Base-by-base conservation (phyloP, 2,329 filamentous ascomycete genomes). In the Epichloe coenophiala region DNA sequence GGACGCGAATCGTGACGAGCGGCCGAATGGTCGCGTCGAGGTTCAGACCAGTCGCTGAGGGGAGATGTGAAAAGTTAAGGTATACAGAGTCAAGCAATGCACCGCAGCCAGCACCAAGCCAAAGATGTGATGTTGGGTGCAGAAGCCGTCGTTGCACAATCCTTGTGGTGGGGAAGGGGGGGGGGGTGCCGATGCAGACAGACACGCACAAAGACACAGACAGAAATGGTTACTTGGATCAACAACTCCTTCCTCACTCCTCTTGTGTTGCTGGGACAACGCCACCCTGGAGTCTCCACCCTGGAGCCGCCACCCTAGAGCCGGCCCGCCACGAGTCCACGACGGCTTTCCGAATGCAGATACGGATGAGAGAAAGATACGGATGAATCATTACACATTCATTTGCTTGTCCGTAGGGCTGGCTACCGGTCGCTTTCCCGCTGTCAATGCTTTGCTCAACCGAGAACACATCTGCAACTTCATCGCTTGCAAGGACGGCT, bases 61-160 rank as follows among this genome's bases (percentile, higher is more conserved):
- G 36, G n/a, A 31, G 38, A 8, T 17, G 9, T 37, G 38, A 40
- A 9, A 35, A 15, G 9, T 6, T 35, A 41, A 47, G 15, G 44
- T 37, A 41, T 51, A 37, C 37, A 46, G 8, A 13, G 21, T 35
- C 19, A 44, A 35, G 35, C 4, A 31, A 15, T 27, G n/a, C 35
- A 17, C 41, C 19, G 3, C 23, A 33, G 15, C 9, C 17, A 41
- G 17, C 42, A 40, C 37, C 23, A 27, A 40, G 19, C 15, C 45
- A 7, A 38, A 42, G 17, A 48, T 8, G 45, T 39, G 7, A 43
- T 17, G 31, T 9, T 42, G 13, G 17, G 31, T 17, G 38, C 31
- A 36, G 43, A 39, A 37, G 38, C 36, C 38, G 38, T 44, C 17
- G 23, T 49, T 40, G 43, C 42, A 47, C 47, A 50, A 47, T 53